Percentiles rank a stretch among this genome's conserved stretches.
Conservation (phyloP, 345 rosid genomes). For the Hibiscus mutabilis region DNA sequence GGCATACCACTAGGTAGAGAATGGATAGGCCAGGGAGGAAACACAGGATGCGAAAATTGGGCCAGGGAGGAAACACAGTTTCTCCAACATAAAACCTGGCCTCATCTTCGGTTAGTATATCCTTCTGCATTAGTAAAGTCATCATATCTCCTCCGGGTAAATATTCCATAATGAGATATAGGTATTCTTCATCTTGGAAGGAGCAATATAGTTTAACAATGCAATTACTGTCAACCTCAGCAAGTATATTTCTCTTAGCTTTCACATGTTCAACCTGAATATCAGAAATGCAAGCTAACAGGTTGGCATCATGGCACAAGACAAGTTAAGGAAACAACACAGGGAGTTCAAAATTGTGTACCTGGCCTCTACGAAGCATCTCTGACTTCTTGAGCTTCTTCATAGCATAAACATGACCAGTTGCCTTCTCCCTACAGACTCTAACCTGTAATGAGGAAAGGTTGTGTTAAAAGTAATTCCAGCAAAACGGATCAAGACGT, state of each 20-base stretch:
- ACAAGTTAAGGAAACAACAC: neutral
- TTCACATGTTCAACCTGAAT: slow-evolving; percentile 95
- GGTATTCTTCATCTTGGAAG: slow-evolving; percentile 89
- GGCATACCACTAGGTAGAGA: slow-evolving; percentile 65
- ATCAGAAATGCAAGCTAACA: slow-evolving; percentile 16
- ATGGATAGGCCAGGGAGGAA: slow-evolving; percentile 82
- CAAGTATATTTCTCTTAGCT: slow-evolving; percentile 96
- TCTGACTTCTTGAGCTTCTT: slow-evolving; percentile 94
- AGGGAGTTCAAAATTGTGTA: slow-evolving; percentile 13
- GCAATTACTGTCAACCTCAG: slow-evolving; percentile 97
- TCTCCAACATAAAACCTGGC: slow-evolving; percentile 95
- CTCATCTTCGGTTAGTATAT: slow-evolving; percentile 90
- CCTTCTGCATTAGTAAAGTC: slow-evolving; percentile 97
- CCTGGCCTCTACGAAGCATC: slow-evolving; percentile 99
- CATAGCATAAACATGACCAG: slow-evolving; percentile 90
- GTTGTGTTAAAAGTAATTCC: neutral
- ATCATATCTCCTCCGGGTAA: slow-evolving; percentile 99
- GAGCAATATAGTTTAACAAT: slow-evolving; percentile 93
- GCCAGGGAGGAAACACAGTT: too few relatives aligned
- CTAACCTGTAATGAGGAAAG: slow-evolving; percentile 57
- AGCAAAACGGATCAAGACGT: neutral
- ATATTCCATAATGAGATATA: slow-evolving; percentile 97
- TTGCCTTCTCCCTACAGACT: slow-evolving; percentile 77
- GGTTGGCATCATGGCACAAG: slow-evolving; percentile 12
- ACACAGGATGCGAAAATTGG: slow-evolving; percentile 70